Conservation (phyloP, 2,329 filamentous ascomycete genomes). For the Ascochyta rabiei region DNA sequence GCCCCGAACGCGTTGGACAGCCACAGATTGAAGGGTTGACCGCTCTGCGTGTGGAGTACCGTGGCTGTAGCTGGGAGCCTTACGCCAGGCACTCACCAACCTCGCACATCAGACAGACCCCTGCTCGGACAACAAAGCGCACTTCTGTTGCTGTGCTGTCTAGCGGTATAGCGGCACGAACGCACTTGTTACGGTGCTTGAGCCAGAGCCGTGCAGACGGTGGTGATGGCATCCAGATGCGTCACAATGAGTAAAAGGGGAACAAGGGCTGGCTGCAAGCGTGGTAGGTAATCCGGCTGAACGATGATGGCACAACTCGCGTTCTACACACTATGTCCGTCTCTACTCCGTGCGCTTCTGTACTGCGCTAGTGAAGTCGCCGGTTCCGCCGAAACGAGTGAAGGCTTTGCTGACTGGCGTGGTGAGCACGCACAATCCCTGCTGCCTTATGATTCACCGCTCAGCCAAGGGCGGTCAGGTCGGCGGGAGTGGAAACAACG, state of each 20-base stretch:
- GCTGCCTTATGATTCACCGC: slow-evolving; percentile 34
- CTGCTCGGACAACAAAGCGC: slow-evolving; percentile 1
- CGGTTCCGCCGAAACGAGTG: slow-evolving; percentile 15
- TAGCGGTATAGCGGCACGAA: not conserved
- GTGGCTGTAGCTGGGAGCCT: slow-evolving; percentile 31
- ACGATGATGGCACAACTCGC: slow-evolving; percentile 17
- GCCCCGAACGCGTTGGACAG: slow-evolving; percentile 28
- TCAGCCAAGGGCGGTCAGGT: slow-evolving; percentile 37
- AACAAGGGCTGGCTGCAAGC: slow-evolving; percentile 15
- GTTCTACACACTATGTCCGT: slow-evolving; percentile 15
- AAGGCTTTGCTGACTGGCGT: slow-evolving; percentile 18
- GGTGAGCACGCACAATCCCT: slow-evolving; percentile 21
- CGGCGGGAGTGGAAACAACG: slow-evolving; percentile 37
- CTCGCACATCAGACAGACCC: slow-evolving; percentile 5
- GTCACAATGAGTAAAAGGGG: slow-evolving; percentile 28
- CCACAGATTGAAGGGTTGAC: slow-evolving; percentile 36
- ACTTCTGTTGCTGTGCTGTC: not conserved
- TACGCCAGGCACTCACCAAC: slow-evolving; percentile 28
- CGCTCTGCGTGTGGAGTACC: slow-evolving; percentile 27
- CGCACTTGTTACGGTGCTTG: too few species aligned
- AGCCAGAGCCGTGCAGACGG: not conserved
- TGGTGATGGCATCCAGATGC: slow-evolving; percentile 21
- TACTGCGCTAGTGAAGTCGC: slow-evolving; percentile 12
- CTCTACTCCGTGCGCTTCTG: slow-evolving; percentile 15
- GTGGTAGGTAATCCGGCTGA: slow-evolving; percentile 23